Base-by-base conservation (phyloP, 2,329 filamentous ascomycete species). In the Neofusicoccum kwambonambiense region DNA sequence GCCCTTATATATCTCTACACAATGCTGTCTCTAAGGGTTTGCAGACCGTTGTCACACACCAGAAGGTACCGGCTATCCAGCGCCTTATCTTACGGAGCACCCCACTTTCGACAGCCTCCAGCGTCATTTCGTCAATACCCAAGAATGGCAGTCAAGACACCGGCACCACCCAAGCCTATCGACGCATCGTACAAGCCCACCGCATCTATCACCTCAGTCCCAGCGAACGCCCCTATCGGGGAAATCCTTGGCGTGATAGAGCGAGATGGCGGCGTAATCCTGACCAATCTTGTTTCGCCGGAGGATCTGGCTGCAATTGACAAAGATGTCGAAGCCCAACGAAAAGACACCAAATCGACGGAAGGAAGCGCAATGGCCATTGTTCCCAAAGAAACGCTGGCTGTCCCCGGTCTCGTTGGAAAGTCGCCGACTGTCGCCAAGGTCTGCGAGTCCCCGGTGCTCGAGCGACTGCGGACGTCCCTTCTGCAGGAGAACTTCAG, bases 241-340 rank as follows among this genome's bases (percentile, higher is more conserved):
- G 68, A 74, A 3, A 75, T 77, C 35, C 67, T 77, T n/a, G 42
- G 60, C 6, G 66, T 76, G 19, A 65, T 77, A 2, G 73, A 74
- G 3, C 70, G 72, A 1, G 74, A 77, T 52, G 75, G 75, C 31
- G 75, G 71, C 19, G 45, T 77, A 3, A 76, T 77, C 64, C 64
- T 77, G 8, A 73, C 68, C 5, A 68, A 73, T 52, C 66, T 77
- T 22, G 72, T 70, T 9, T 63, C 68, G 0, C 15, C 22, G 8
- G 66, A 69, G 8, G 67, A 76, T 3, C 62, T 77, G 13, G 62
- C 67, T 2, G 57, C 68, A 13, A 72, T 75, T 39, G 69, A 73
- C 17, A 35, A 63, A 3, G 72, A 75, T 8, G 17, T 70, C 51
- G 64, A 58, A 51, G 39, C 64, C 31, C 67, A 66, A 56, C 64